A percentile compares a stretch with the other conserved stretches of the same genome.
Conservation (phyloP, 371 early-diverging fungal species). For the Mucor plumbeus region DNA sequence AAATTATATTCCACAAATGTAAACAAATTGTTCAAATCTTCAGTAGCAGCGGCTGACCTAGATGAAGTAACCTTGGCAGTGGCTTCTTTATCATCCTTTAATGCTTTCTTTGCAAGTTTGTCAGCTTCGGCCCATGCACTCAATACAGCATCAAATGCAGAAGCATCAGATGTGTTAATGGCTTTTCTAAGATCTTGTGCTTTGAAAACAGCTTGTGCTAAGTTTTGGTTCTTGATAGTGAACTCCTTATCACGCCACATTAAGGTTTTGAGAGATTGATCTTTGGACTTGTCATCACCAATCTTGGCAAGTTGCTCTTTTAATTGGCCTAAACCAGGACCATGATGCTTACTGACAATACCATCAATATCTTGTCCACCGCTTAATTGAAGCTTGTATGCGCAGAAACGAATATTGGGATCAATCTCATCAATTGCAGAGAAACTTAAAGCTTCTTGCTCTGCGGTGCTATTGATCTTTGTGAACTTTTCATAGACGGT, state of each 20-base stretch:
- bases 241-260: slow-evolving; percentile 53
- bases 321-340: neutral
- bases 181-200: slow-evolving; percentile 39
- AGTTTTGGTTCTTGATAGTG: slow-evolving; percentile 42
- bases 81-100: slow-evolving; percentile 71
- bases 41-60: slow-evolving; percentile 67
- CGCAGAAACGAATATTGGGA: slow-evolving; percentile 83
- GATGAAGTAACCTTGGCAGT: slow-evolving; percentile 75
- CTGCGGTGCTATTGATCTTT: slow-evolving; percentile 47
- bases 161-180: slow-evolving; percentile 14
- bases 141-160: slow-evolving; percentile 24
- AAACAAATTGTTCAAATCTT: slow-evolving; percentile 59
- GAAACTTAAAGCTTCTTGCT: slow-evolving; percentile 70
- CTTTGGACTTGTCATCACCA: slow-evolving; percentile 16
- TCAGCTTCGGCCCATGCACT: slow-evolving; percentile 62
- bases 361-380: slow-evolving; percentile 52
- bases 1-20: slow-evolving; percentile 64
- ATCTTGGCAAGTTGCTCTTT: slow-evolving; percentile 31
- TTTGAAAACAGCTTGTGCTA: slow-evolving; percentile 46
- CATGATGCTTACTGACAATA: slow-evolving; percentile 33
- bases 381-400: slow-evolving; percentile 68
- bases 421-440: slow-evolving; percentile 79
- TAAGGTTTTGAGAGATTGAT: slow-evolving; percentile 13
- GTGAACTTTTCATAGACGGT: slow-evolving; percentile 75
- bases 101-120: slow-evolving; percentile 60